Conservation (phyloP, 2,329 filamentous ascomycete species). For the Teratosphaeria gauchensis region DNA sequence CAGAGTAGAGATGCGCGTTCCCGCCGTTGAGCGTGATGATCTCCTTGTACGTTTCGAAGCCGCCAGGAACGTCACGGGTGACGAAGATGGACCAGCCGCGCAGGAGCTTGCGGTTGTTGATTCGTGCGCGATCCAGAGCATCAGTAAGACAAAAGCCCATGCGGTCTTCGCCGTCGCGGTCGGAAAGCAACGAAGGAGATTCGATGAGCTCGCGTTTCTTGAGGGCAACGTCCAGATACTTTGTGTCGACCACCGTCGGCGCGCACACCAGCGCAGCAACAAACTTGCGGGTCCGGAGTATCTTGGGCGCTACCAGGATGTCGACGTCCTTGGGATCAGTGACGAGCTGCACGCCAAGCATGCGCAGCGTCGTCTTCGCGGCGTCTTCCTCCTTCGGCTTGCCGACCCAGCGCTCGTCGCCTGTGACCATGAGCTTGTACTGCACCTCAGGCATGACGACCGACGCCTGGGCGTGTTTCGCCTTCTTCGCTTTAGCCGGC, state of each 20-base stretch:
- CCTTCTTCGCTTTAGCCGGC: conserved; percentile 41
- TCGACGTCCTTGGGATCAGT: conserved; percentile 68
- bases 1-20: conserved; percentile 63
- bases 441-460: conserved; percentile 50
- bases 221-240: conserved; percentile 70
- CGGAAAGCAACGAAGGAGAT: conserved; percentile 56
- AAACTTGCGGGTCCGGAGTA: conserved; percentile 90
- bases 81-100: conserved; percentile 73
- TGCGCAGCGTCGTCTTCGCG: conserved; percentile 74
- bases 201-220: conserved; percentile 52
- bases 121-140: conserved; percentile 59
- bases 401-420: conserved; percentile 71
- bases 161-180: conserved; percentile 62
- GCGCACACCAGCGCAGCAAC: conserved; percentile 76
- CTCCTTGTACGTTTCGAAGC: conserved; percentile 70
- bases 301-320: conserved; percentile 75
- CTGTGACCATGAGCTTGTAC: conserved; percentile 72
- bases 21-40: conserved; percentile 88
- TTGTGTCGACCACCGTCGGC: conserved; percentile 64
- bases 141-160: conserved; percentile 60
- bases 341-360: conserved; percentile 72
- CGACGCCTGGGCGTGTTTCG: conserved; percentile 40
- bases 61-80: conserved; percentile 68
- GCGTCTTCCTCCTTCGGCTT: conserved; percentile 64
- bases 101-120: conserved; percentile 68